Evolutionary conservation across 1,284 basidiomycete genomes (phyloP).

Genomic region (Trichosporon sp.): DNA sequence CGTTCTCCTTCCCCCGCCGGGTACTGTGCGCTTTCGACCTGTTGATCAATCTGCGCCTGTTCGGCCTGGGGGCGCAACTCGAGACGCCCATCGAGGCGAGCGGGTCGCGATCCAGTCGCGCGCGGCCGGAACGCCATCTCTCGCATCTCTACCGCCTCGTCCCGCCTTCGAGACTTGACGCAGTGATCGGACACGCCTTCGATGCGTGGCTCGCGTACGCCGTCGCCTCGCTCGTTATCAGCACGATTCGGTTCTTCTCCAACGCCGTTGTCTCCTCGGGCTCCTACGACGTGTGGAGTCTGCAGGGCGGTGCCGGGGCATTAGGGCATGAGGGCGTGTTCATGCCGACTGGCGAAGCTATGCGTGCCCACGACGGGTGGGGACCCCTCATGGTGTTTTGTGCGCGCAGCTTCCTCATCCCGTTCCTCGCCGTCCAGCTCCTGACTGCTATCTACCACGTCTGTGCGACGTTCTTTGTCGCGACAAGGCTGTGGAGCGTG

Average conservation of each 20-base stretch:
- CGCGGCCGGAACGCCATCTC: not conserved
- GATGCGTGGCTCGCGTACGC: slow-evolving; percentile 2
- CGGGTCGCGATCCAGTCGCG: not conserved
- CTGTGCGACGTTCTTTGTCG: not conserved
- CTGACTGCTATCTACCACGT: not conserved
- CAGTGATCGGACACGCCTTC: slow-evolving; percentile 6
- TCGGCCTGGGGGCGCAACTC: slow-evolving; percentile 11
- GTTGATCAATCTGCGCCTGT: slow-evolving; percentile 6
- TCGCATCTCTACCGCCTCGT: slow-evolving; percentile 6
- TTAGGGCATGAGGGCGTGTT: not conserved
- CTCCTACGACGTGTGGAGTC: not conserved
- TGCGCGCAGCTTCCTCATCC: not conserved
- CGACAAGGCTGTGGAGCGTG: not conserved
- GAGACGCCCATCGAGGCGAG: not conserved
- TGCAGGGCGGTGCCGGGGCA: not conserved
- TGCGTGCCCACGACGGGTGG: not conserved
- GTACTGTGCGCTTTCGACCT: slow-evolving; percentile 12
- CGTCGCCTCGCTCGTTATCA: not conserved
- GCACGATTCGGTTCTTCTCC: not conserved
- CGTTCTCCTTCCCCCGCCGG: not conserved
- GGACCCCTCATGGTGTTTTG: not conserved
- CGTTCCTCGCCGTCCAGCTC: slow-evolving; percentile 3
- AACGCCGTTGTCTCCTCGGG: not conserved
- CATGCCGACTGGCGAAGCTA: not conserved
- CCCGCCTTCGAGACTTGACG: not conserved